Evolutionary conservation across 2,329 filamentous ascomycete genomes (phyloP).

Genomic region (Canariomyces notabilis): DNA sequence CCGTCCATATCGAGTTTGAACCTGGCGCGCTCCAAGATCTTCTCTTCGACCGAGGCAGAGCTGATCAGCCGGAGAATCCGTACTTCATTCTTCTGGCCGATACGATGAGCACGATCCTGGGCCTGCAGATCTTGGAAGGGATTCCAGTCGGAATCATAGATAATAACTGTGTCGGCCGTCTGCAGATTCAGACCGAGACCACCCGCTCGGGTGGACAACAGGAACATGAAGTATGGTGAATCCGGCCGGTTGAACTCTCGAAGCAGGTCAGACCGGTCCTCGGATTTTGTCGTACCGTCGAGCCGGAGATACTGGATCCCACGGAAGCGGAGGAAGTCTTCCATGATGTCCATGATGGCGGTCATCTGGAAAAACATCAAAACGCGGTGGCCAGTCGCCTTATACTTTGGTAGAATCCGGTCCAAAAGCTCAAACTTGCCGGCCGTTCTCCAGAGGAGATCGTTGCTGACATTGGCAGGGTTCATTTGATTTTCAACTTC

Average conservation of each 20-base stretch:
- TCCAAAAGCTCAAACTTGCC: slow-evolving; percentile 97
- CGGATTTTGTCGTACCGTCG: slow-evolving; percentile 94
- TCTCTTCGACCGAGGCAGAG: slow-evolving; percentile 95
- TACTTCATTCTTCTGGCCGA: slow-evolving; percentile 99
- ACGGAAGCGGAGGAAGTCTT: slow-evolving; percentile 86
- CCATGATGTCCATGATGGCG: slow-evolving; percentile 99
- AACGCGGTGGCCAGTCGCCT: slow-evolving; percentile 84
- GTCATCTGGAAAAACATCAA: slow-evolving; percentile 99
- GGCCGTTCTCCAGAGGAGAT: slow-evolving; percentile 88
- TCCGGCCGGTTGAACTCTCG: slow-evolving; percentile 82
- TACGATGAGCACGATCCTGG: slow-evolving; percentile 99
- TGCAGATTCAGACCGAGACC: slow-evolving; percentile 95
- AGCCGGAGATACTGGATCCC: slow-evolving; percentile 83
- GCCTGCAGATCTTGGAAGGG: slow-evolving; percentile 98
- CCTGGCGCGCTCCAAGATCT: slow-evolving; percentile 92
- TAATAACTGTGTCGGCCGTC: slow-evolving; percentile 97
- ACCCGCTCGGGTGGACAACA: slow-evolving; percentile 97
- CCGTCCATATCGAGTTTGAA: slow-evolving; percentile 99
- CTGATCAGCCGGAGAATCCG: slow-evolving; percentile 93
- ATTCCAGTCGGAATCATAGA: slow-evolving; percentile 99
- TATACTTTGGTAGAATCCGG: slow-evolving; percentile 87
- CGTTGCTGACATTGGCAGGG: slow-evolving; percentile 79
- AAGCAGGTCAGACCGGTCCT: slow-evolving; percentile 89
- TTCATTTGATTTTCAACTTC: slow-evolving; percentile 99
- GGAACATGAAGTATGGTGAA: slow-evolving; percentile 94